Conservation (phyloP, 2,329 filamentous ascomycete species). For the Ascochyta fabae region DNA sequence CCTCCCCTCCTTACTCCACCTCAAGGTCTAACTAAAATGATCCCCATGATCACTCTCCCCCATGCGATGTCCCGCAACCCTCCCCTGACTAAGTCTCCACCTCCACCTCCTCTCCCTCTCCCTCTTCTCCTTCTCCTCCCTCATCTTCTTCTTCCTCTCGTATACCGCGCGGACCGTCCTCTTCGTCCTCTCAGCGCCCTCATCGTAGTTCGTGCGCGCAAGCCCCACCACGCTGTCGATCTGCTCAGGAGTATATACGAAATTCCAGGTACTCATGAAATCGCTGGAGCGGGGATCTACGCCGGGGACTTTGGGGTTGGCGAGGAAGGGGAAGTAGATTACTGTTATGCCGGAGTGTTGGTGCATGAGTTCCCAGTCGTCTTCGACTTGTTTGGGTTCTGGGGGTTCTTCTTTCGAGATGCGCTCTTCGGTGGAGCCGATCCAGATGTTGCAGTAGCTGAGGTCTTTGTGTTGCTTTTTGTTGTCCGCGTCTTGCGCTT, state of each 20-base stretch:
- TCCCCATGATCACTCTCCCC: conserved; percentile 64
- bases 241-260: conserved; percentile 90
- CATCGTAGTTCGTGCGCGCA: conserved; percentile 83
- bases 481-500: conserved; percentile 31
- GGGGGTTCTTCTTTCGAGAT: conserved; percentile 61
- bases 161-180: conserved; percentile 86
- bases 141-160: conserved; percentile 79
- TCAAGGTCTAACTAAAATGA: conserved; percentile 63
- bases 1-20: background rate
- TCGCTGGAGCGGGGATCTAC: conserved; percentile 85
- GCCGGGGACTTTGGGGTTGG: conserved; percentile 77
- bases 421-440: conserved; percentile 81
- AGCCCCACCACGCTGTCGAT: conserved; percentile 84
- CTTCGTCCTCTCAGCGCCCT: conserved; percentile 79
- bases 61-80: conserved; percentile 60
- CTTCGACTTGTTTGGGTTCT: conserved; percentile 63
- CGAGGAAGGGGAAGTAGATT: conserved; percentile 87
- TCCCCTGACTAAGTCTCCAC: conserved; percentile 53
- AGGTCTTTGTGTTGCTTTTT: conserved; percentile 60
- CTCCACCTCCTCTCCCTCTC: conserved; percentile 47
- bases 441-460: conserved; percentile 94
- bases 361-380: conserved; percentile 71
- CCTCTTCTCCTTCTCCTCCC: conserved; percentile 61
- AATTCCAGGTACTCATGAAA: conserved; percentile 97
- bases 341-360: conserved; percentile 86